Conservation (phyloP, 2,329 filamentous ascomycete genomes). For the Fusarium sp. region DNA sequence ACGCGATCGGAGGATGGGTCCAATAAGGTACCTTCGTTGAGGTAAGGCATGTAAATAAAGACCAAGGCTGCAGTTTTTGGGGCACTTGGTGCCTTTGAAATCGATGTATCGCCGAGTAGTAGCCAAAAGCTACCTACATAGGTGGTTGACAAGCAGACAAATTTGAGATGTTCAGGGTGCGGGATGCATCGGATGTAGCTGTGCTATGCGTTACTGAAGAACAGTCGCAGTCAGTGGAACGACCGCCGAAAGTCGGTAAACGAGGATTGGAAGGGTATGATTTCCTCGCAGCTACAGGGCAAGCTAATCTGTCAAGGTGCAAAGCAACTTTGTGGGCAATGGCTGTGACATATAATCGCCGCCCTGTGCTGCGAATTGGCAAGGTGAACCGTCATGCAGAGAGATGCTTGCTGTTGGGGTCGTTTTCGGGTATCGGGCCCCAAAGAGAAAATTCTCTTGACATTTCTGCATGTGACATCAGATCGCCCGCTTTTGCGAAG, state of each 20-base stretch:
- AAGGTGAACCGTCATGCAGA: slow-evolving; percentile 3
- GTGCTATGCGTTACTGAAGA: slow-evolving; percentile 2
- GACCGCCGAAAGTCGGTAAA: not conserved
- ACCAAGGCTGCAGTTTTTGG: not conserved
- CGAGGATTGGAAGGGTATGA: not conserved
- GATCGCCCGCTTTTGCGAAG: slow-evolving; percentile 2
- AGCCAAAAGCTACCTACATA: not conserved
- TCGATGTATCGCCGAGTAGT: not conserved
- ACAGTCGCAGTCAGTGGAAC: not conserved
- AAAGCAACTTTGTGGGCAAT: slow-evolving; percentile 11
- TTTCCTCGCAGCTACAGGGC: slow-evolving; percentile 35
- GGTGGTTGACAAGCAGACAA: not conserved
- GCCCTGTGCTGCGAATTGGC: slow-evolving; percentile 32
- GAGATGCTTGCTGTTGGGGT: slow-evolving; percentile 15
- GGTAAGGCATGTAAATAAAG: not conserved
- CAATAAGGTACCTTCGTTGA: not conserved
- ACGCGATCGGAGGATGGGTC: not conserved
- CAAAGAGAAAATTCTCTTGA: slow-evolving; percentile 40
- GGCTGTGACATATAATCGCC: slow-evolving; percentile 22
- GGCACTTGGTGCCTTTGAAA: not conserved
- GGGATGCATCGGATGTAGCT: not conserved
- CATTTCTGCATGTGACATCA: slow-evolving; percentile 41
- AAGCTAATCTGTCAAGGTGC: slow-evolving; percentile 14
- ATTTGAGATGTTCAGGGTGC: not conserved
- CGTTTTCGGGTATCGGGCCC: not conserved